phyloP scores from a whole-genome alignment of 1,139 yeast species.

The Yamadazyma trypodendri region DNA sequence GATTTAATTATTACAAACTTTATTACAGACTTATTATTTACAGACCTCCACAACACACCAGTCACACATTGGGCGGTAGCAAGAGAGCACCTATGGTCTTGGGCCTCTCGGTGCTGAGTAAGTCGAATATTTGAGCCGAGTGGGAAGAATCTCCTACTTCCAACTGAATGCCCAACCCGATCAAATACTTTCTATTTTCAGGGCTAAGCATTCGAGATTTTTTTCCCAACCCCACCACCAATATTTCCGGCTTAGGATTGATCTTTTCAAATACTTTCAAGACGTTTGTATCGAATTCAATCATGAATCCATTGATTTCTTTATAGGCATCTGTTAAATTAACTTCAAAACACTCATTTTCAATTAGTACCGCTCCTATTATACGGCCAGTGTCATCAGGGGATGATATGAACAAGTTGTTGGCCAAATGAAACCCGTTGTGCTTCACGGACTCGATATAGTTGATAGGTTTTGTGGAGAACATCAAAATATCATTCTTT shows the following conservation, averaged over 20 bases:
- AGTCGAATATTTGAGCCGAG: conserved; percentile 71
- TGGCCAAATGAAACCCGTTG: conserved; percentile 44
- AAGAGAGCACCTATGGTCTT: conserved; percentile 66
- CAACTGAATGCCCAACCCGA: conserved; percentile 61
- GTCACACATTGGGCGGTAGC: conserved; percentile 64
- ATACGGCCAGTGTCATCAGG: conserved; percentile 47
- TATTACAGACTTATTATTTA: no score
- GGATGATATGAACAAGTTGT: conserved; percentile 38
- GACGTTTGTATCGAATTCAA: conserved; percentile 39
- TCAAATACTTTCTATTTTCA: conserved; percentile 47
- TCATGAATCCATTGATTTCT: conserved; percentile 43
- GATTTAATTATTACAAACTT: no score
- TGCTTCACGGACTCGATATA: conserved; percentile 43
- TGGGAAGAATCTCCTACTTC: conserved; percentile 67
- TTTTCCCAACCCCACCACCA: conserved; percentile 69
- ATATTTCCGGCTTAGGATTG: conserved; percentile 76
- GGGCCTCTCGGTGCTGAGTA: conserved; percentile 79
- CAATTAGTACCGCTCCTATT: conserved; percentile 57
- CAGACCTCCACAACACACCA: no score
- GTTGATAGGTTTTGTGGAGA: conserved; percentile 43
- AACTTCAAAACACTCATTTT: conserved; percentile 63
- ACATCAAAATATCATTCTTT: conserved; percentile 45
- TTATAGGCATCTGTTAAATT: conserved; percentile 43
- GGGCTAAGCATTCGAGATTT: conserved; percentile 63
- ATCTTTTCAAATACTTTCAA: conserved; percentile 53